Base-by-base conservation (phyloP, 2,329 filamentous ascomycete species). In the Aureobasidium melanogenum region DNA sequence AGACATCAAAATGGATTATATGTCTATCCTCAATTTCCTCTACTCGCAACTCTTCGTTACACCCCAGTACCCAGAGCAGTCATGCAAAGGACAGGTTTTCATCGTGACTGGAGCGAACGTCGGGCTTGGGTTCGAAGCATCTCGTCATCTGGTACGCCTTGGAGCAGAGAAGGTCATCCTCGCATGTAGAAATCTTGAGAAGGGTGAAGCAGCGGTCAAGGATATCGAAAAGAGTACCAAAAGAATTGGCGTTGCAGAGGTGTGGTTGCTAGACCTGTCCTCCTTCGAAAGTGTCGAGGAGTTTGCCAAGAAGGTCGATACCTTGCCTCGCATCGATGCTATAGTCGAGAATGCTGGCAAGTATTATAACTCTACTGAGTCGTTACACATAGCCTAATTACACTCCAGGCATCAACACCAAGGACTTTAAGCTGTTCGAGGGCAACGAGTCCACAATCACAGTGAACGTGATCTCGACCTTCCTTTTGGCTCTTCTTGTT, bases 381-480 rank as follows among this genome's bases (percentile, higher is more conserved):
- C 5, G 15, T 2, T 5, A 28, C 28, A 6, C 47, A 3, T 1
- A 38, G 36, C n/a, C 46, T 60, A 34, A 60, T n/a, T n/a, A n/a
- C 46, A 2, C 17, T 17, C 5, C n/a, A 63, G 64, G 78, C 1
- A 65, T 84, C 4, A 72, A 71, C 0, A 74, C 72, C 0, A 7
- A 1, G 4, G 60, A 69, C 0, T 79, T 72, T 58, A 39, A 65
- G 0, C 44, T 67, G 0, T 70, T 70, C 3, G 80, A 82, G 59
- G 77, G 72, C 0, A 72, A 80, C 41, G 82, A 85, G 69, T 68
- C 65, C 17, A 77, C 69, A 0, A 70, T 85, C 41, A 80, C 78
- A 0, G 76, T 81, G 58, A 85, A 85, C 61, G 79, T 82, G 10
- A 71, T 85, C 60, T 75, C 72, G 14, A 82, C 80, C 0, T 75